Evolutionary conservation across 2,329 filamentous ascomycete species (phyloP).

Genomic region (Aspergillus awamori): DNA sequence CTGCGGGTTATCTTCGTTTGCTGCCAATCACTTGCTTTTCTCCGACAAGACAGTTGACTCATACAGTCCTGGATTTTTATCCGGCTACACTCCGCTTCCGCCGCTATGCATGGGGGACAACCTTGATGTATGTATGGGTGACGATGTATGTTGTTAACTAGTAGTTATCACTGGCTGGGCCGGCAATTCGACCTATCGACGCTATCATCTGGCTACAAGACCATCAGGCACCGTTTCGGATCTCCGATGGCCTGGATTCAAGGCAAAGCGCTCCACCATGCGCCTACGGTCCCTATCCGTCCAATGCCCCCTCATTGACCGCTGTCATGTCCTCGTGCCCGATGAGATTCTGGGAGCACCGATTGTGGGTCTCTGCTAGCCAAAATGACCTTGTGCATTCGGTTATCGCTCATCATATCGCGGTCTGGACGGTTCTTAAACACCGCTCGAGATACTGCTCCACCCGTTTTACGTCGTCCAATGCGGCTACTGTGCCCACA

Average conservation of each 20-base stretch:
- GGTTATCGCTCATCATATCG: background rate
- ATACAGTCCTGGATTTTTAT: background rate
- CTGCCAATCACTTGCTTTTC: too few relatives aligned
- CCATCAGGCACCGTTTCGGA: background rate
- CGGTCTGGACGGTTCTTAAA: constrained; percentile 18
- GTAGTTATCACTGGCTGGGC: background rate
- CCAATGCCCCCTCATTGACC: background rate
- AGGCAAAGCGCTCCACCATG: background rate
- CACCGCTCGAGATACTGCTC: constrained; percentile 30
- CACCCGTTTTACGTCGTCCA: constrained; percentile 32
- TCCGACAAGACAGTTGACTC: background rate
- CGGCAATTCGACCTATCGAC: background rate
- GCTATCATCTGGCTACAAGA: background rate
- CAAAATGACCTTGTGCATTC: background rate
- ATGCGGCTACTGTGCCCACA: constrained; percentile 33
- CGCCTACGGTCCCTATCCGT: background rate
- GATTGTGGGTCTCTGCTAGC: background rate
- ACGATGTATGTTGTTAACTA: background rate
- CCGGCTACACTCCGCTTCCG: background rate
- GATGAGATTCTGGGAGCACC: background rate
- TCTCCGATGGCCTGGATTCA: background rate
- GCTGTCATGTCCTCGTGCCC: background rate
- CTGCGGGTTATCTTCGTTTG: too few relatives aligned
- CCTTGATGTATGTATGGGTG: background rate
- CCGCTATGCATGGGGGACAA: background rate